Evolutionary conservation across 2,329 filamentous ascomycete genomes (phyloP), one percentile per base, ranked within the genome.

Genomic region (Fusarium verticillioides): DNA sequence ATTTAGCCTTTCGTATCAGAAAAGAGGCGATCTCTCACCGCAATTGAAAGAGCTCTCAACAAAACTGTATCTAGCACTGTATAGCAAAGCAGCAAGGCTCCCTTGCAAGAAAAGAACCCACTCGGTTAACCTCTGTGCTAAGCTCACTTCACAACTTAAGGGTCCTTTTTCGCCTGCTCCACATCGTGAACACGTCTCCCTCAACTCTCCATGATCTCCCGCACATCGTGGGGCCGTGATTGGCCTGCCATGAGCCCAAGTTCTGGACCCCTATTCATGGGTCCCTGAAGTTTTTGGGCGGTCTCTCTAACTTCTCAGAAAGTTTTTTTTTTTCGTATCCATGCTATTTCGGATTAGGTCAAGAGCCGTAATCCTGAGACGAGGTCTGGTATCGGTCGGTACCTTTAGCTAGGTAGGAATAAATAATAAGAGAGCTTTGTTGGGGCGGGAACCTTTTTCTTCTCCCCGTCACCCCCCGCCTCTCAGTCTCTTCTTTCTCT

Each of bases 181-280:
- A 63, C 63, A 49, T 37, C 40, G 42, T 64, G 46, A 67, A 71
- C 68, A 69, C 66, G 66, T 69, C 65, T 68, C 47, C 56, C 59
- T 47, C 52, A 21, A 44, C 50, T 63, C 66, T 75, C 73, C 73
- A 75, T 75, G 60, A 71, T 75, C 72, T 75, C 73, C 73, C 69
- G 70, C 63, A 66, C 73, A 74, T 68, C 63, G 73, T 75, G 73
- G 70, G 49, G 57, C 60, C 65, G 36, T 52, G 52, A 75, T 77
- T 77, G 75, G 75, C 53, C 50, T 61, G 26, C 46, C 49, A 32
- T 40, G 68, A 65, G 72, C 23, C 34, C 42, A 12, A 59, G 56
- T 59, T 63, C 64, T 77, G 75, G 75, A 75, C 75, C 75, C 75
- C 72, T 77, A 77, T 75, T 72, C 47, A 66, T 58, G 59, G 61